Base-by-base conservation (phyloP, 768 basidiomycete species). In the Serendipita sp. region DNA sequence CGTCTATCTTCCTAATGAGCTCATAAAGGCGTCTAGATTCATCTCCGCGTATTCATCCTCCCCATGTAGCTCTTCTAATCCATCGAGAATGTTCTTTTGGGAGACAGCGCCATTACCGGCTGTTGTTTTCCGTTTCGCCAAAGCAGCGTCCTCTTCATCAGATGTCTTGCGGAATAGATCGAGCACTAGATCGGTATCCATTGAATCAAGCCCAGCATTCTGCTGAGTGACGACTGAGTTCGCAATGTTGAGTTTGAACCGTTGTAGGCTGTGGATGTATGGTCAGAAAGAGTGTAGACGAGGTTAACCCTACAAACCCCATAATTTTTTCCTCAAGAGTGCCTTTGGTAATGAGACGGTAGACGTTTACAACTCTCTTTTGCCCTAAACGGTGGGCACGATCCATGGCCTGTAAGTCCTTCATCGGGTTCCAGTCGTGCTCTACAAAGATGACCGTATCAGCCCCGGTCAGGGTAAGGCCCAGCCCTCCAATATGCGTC, bases 341-440 rank as follows among this genome's bases (percentile, higher is more conserved):
- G 11, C 94, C 96, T 72, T 94, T 89, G 11, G 94, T 98, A 69
- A 99, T 91, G 63, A 99, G 76, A 15, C 96, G 87, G 76, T 99
- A 99, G 3, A 99, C 96, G 69, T 98, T 98, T 34, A 99, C 96
- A 13, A 98, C 95, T 74, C 93, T 92, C 79, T 96, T 98, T 76
- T 99, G 96, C 3, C 96, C 96, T 44, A 98, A 86, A 64, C 96
- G 86, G 75, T 98, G 96, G 1, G 96, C 96, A 65, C 96, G 83
- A 72, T 99, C 96, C 96, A 99, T 99, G 5, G 96, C 96, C 72
- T 99, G 96, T 3, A 98, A 76, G 77, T 99, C 96, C 74, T 98
- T 98, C 93, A 95, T 96, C 4, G 96, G 96, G 73, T 99, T 99
- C 96, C 96, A 99, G 73, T 99, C 96, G 70, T 99, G 96, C 73